phyloP scores from a whole-genome alignment of 140 eudicot genomes.

The Flaveria floridana region DNA sequence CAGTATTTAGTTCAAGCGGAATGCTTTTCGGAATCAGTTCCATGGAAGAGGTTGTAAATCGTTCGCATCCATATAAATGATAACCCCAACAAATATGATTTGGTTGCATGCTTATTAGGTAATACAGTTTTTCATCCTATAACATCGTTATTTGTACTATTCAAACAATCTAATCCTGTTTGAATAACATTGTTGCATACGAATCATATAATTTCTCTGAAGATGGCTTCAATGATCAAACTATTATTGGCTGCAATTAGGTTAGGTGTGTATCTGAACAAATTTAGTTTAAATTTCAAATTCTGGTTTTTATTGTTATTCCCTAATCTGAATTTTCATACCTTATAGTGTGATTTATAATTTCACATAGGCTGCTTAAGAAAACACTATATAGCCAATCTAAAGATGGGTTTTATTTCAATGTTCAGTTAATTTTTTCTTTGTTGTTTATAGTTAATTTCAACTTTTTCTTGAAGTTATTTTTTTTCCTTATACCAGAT shows the following conservation, averaged over 20 bases:
- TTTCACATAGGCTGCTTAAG: conserved; percentile 83
- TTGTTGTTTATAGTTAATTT: neutral
- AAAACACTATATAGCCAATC: conserved; percentile 51
- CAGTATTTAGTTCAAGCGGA: neutral
- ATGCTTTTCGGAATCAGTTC: neutral
- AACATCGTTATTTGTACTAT: neutral
- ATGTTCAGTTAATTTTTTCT: conserved; percentile 1
- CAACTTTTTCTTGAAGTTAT: neutral
- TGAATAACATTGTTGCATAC: conserved; percentile 25
- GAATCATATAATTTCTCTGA: conserved; percentile 61
- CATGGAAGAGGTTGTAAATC: conserved; percentile 35
- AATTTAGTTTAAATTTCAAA: neutral
- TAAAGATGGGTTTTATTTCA: conserved; percentile 46
- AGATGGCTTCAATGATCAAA: conserved; percentile 66
- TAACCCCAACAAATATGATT: conserved; percentile 45
- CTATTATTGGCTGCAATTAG: conserved; percentile 62
- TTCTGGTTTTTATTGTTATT: neutral
- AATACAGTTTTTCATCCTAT: neutral
- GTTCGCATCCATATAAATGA: conserved; percentile 51
- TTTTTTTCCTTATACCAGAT: neutral
- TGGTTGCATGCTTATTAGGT: conserved; percentile 80
- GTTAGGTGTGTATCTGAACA: conserved; percentile 26
- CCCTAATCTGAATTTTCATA: conserved; percentile 7
- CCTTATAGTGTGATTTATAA: conserved; percentile 65
- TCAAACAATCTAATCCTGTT: conserved; percentile 4